Conservation (phyloP, 2,329 filamentous ascomycete species). For the Scedosporium minutisporum region DNA sequence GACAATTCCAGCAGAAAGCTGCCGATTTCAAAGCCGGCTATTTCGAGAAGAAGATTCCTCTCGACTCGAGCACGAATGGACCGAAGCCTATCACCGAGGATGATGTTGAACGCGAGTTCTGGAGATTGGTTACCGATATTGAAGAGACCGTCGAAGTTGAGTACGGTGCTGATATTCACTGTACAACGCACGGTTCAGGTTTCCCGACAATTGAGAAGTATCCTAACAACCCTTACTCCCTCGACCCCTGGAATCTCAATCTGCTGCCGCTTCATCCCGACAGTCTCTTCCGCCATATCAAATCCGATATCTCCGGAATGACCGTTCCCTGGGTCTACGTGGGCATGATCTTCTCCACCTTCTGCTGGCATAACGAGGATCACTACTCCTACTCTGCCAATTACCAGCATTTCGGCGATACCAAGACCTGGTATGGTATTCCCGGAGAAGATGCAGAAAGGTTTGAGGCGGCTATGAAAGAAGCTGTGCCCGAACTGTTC, state of each 20-base stretch:
- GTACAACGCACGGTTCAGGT: conserved; percentile 92
- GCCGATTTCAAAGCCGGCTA: conserved; percentile 91
- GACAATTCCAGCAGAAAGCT: conserved; percentile 92
- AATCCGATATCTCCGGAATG: conserved; percentile 97
- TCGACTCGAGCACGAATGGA: conserved; percentile 73
- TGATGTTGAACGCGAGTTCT: conserved; percentile 93
- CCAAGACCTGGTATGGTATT: conserved; percentile 99
- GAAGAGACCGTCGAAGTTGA: conserved; percentile 96
- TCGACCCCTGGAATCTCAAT: conserved; percentile 93
- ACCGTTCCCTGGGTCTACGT: conserved; percentile 99
- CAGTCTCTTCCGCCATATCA: conserved; percentile 92
- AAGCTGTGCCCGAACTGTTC: conserved; percentile 91
- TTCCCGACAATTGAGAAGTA: conserved; percentile 92
- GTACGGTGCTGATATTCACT: conserved; percentile 96
- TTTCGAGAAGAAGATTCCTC: conserved; percentile 83
- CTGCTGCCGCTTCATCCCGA: conserved; percentile 83
- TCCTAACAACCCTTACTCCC: conserved; percentile 75
- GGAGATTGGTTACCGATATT: conserved; percentile 85
- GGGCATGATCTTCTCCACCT: conserved; percentile 98
- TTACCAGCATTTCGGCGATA: conserved; percentile 95
- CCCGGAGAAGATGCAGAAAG: conserved; percentile 88
- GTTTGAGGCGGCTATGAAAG: conserved; percentile 90
- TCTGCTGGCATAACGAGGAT: conserved; percentile 99
- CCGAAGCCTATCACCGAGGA: conserved; percentile 81
- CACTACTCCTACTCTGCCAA: conserved; percentile 97